Conservation (phyloP, 208 protist genomes). For the Wallacemonas collosoma region DNA sequence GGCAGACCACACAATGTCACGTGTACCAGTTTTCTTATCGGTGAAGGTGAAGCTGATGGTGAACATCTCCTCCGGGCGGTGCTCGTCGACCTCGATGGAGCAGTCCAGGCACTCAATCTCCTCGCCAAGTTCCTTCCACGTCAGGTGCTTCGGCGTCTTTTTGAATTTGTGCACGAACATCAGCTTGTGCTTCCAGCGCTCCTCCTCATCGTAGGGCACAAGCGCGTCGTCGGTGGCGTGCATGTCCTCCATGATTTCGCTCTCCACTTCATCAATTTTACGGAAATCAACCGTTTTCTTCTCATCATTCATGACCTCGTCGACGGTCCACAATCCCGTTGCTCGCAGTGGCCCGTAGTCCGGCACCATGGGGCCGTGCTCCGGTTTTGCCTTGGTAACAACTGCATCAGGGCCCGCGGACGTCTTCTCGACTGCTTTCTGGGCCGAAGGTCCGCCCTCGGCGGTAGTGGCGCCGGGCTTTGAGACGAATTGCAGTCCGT, state of each 20-base stretch:
- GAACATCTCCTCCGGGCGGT: slow-evolving; percentile 89
- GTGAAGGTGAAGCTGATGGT: slow-evolving; percentile 85
- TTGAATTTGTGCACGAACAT: slow-evolving; percentile 91
- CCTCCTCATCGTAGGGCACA: slow-evolving; percentile 78
- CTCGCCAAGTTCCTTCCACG: slow-evolving; percentile 86
- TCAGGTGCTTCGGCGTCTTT: slow-evolving; percentile 87
- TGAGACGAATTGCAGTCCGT: slow-evolving; percentile 1
- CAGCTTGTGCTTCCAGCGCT: slow-evolving; percentile 85
- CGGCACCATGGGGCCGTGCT: slow-evolving; percentile 59
- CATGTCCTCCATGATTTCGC: slow-evolving; percentile 68
- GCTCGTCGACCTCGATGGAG: slow-evolving; percentile 82
- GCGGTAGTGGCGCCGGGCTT: neutral
- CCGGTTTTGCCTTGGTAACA: slow-evolving; percentile 24
- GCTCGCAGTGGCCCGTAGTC: slow-evolving; percentile 81
- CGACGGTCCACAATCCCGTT: slow-evolving; percentile 76
- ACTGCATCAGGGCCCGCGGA: slow-evolving; percentile 18
- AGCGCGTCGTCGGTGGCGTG: slow-evolving; percentile 65
- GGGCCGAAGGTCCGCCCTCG: neutral
- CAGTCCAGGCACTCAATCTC: slow-evolving; percentile 92
- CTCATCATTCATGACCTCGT: slow-evolving; percentile 70
- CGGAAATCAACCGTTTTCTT: slow-evolving; percentile 84
- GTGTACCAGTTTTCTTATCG: slow-evolving; percentile 69
- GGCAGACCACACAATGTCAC: slow-evolving; percentile 76
- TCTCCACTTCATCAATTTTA: slow-evolving; percentile 88
- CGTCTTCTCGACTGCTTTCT: slow-evolving; percentile 1